Base-by-base conservation (phyloP, 768 basidiomycete genomes). In the Mycena rosella region DNA sequence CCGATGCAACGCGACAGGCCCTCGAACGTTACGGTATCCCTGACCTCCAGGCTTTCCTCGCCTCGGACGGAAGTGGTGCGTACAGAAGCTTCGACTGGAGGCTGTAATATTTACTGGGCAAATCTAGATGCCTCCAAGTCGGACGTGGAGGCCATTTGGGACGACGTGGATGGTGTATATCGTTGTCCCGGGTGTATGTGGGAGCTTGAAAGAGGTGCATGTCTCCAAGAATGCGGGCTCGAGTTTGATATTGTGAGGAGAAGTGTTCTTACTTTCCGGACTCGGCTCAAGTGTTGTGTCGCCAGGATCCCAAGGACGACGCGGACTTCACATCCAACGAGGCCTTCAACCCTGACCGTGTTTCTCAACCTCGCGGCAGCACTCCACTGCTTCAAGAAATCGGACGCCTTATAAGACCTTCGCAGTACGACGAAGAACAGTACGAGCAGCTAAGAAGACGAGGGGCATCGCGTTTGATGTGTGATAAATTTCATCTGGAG, bases 391-490 rank as follows among this genome's bases (percentile, higher is more conserved):
- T 36, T n/a, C n/a, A n/a, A n/a, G n/a, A n/a, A n/a, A n/a, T n/a
- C n/a, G n/a, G n/a, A n/a, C n/a, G n/a, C n/a, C n/a, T n/a, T n/a
- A n/a, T n/a, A n/a, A n/a, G n/a, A n/a, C n/a, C n/a, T n/a, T n/a
- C n/a, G n/a, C n/a, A n/a, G n/a, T n/a, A n/a, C n/a, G n/a, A n/a
- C n/a, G n/a, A n/a, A n/a, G n/a, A n/a, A n/a, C n/a, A 81, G 65
- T 83, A 79, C 68, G 54, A 57, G 10, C 68, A 74, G 24, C 76
- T 81, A 2, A 63, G 78, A 17, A 63, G 58, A 29, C 78, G 80
- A 18, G 82, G 80, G 1, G 80, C 79, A 13, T 79, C 78, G 3
- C 75, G 73, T 29, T 68, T 75, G 44, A 83, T 83, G 82, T 81
- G 80, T 72, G 77, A 79, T 60, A 76, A 74, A 0, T 82, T 81